phyloP scores from a whole-genome alignment of 768 basidiomycete genomes.

The Russula sp. region DNA sequence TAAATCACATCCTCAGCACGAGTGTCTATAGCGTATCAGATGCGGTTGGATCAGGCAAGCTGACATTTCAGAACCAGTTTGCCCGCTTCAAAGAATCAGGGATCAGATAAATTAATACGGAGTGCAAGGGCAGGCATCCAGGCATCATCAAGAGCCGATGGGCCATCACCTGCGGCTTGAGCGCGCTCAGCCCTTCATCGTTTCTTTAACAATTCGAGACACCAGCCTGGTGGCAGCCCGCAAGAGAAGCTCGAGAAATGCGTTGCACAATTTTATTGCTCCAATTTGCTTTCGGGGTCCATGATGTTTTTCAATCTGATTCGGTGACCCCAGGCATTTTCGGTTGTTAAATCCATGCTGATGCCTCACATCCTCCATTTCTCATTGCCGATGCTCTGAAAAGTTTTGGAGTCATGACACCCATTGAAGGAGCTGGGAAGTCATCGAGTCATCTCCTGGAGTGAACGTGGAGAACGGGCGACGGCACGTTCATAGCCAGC shows the following conservation, averaged over 20 bases:
- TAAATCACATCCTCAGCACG: background rate
- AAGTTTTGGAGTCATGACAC: conserved; percentile 49
- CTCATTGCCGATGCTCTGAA: conserved; percentile 41
- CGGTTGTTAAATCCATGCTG: conserved; percentile 46
- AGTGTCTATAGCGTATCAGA: background rate
- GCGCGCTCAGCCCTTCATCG: background rate
- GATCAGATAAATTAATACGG: background rate
- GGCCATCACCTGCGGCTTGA: background rate
- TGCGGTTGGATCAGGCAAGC: background rate
- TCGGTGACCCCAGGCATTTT: background rate
- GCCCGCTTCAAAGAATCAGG: background rate
- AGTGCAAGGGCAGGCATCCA: background rate
- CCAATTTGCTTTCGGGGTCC: background rate
- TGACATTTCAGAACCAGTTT: background rate
- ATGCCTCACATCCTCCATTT: conserved; percentile 50
- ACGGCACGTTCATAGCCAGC: conserved; percentile 60
- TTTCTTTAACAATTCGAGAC: background rate
- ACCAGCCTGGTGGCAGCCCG: background rate
- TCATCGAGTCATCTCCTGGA: conserved; percentile 51
- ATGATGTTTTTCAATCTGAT: background rate
- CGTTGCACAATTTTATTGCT: background rate
- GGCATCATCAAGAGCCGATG: background rate
- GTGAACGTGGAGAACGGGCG: conserved; percentile 77
- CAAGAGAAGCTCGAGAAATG: background rate
- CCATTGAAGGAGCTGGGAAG: conserved; percentile 53